Conservation (phyloP, 2,329 filamentous ascomycete genomes). For the Colletotrichum sp. region DNA sequence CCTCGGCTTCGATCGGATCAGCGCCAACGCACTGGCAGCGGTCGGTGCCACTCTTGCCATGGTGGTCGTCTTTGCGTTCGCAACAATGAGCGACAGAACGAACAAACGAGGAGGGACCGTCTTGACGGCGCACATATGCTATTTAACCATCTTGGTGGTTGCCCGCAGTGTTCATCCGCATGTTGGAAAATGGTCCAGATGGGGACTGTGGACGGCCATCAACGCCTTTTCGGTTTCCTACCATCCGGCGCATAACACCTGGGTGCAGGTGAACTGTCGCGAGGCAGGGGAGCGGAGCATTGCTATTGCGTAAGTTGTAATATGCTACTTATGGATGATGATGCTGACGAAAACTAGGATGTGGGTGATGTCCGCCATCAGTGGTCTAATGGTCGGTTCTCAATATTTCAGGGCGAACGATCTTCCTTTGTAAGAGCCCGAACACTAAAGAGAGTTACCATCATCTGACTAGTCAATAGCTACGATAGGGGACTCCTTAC, state of each 20-base stretch:
- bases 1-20: conserved; percentile 48
- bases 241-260: conserved; percentile 58
- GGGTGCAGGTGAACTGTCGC: conserved; percentile 57
- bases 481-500: conserved; percentile 48
- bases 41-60: conserved; percentile 49
- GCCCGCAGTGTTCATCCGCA: conserved; percentile 44
- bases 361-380: conserved; percentile 57
- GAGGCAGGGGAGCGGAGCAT: conserved; percentile 52
- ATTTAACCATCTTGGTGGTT: conserved; percentile 48
- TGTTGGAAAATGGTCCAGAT: conserved; percentile 52
- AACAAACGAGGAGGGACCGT: conserved; percentile 48
- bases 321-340: neutral
- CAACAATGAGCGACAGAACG: conserved; percentile 51
- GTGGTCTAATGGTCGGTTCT: conserved; percentile 54
- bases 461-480: conserved; percentile 25
- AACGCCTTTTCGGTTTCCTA: conserved; percentile 58
- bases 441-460: no score
- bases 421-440: conserved; percentile 39
- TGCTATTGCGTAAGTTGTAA: conserved; percentile 45
- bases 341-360: conserved; percentile 26
- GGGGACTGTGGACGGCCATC: conserved; percentile 55
- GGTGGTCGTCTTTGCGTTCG: conserved; percentile 52
- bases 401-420: conserved; percentile 52
- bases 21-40: conserved; percentile 52
- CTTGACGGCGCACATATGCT: conserved; percentile 48